Conservation (phyloP, 495 filamentous ascomycete species). For the Halenospora varia region DNA sequence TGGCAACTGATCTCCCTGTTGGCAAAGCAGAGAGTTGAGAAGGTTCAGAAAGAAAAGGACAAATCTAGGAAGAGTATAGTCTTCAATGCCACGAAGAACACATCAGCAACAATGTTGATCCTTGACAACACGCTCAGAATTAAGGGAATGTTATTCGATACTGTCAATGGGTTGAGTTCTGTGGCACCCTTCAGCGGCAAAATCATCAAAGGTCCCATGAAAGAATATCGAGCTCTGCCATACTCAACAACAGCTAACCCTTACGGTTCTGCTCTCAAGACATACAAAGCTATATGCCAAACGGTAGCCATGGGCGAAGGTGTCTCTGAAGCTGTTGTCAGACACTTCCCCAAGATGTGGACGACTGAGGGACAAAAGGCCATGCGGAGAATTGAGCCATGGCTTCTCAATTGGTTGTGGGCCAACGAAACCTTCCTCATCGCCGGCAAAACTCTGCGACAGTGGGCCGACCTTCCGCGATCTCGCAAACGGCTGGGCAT, state of each 20-base stretch:
- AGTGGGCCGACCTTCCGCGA: neutral
- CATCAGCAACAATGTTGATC: neutral
- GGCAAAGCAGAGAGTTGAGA: neutral
- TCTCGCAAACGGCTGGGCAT: neutral
- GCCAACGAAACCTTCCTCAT: neutral
- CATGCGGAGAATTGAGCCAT: neutral
- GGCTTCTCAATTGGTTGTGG: neutral
- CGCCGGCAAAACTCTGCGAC: neutral
- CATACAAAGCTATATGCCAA: neutral
- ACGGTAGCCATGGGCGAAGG: neutral
- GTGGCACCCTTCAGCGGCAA: neutral
- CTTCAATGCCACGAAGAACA: neutral
- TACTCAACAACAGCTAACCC: neutral
- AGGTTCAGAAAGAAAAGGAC: neutral
- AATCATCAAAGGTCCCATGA: neutral
- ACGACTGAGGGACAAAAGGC: neutral
- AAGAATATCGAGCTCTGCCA: neutral
- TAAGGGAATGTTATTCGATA: neutral
- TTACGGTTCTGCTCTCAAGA: neutral
- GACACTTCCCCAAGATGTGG: neutral
- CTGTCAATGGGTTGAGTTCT: neutral
- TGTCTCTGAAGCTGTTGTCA: neutral
- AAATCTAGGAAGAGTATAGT: neutral
- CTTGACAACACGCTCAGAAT: neutral
- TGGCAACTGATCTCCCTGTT: neutral